phyloP scores from a whole-genome alignment of 441 rosid species.

The Breynia disticha region DNA sequence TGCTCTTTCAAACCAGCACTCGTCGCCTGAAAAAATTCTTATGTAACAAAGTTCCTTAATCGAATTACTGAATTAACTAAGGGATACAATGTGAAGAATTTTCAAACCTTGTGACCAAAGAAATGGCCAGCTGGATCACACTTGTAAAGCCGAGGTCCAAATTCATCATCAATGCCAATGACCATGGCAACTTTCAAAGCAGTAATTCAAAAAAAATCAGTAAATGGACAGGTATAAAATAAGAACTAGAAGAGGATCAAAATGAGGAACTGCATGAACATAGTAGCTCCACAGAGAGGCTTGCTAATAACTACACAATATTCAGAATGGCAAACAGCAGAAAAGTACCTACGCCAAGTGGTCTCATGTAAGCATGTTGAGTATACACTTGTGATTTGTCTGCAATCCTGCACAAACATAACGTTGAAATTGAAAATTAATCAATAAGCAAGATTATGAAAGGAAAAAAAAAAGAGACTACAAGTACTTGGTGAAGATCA shows the following conservation, averaged over 20 bases:
- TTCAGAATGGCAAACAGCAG: constrained; percentile 5
- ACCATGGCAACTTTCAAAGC: constrained; percentile 78
- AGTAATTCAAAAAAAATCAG: constrained; percentile 6
- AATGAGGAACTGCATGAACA: too few species aligned
- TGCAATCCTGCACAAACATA: constrained; percentile 65
- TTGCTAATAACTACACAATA: too few species aligned
- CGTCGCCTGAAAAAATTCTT: constrained; percentile 55
- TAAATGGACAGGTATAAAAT: neutral
- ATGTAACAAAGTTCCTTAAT: neutral
- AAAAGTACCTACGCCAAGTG: constrained; percentile 86
- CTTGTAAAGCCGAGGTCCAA: constrained; percentile 80
- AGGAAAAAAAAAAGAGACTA: too few species aligned
- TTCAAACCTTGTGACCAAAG: constrained; percentile 85
- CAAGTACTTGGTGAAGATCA: too few species aligned
- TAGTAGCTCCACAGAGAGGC: too few species aligned
- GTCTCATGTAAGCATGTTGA: constrained; percentile 99
- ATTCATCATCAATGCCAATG: constrained; percentile 86
- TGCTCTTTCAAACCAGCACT: constrained; percentile 97
- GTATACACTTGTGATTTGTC: constrained; percentile 96
- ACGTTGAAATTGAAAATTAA: too few species aligned
- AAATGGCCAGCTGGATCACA: constrained; percentile 99
- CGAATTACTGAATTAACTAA: neutral
- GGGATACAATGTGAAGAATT: neutral
- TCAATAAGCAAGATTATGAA: too few species aligned
- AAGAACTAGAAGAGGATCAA: neutral